Evolutionary conservation across 2,329 filamentous ascomycete species (phyloP).

Genomic region (Talaromyces sp.): DNA sequence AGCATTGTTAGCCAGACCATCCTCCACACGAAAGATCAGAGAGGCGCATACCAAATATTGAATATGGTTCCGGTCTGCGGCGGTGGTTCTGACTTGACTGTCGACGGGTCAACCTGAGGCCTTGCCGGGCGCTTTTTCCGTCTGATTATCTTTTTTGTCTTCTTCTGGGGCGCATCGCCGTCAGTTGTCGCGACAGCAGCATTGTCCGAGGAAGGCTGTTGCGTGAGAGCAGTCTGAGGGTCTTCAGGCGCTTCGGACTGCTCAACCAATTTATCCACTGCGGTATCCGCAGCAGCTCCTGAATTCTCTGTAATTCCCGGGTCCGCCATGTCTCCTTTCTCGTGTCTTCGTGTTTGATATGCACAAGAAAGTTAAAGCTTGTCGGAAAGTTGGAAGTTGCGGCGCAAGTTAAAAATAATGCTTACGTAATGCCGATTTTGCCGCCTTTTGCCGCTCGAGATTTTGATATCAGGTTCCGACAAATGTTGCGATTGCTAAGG

Average conservation of each 20-base stretch:
- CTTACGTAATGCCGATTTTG: conserved; percentile 10
- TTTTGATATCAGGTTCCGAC: conserved; percentile 5
- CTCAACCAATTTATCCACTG: conserved; percentile 39
- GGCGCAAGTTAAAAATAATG: conserved; percentile 6
- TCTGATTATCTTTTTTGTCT: conserved; percentile 86
- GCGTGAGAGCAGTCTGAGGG: conserved; percentile 12
- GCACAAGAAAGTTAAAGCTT: background rate
- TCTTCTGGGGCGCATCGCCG: conserved; percentile 40
- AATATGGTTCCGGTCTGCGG: conserved; percentile 92
- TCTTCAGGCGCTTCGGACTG: background rate
- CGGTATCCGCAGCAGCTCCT: conserved; percentile 42
- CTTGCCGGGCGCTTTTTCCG: conserved; percentile 87
- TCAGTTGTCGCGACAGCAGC: conserved; percentile 24
- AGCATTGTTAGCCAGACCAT: background rate
- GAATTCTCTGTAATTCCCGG: conserved; percentile 25
- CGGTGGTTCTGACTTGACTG: conserved; percentile 76
- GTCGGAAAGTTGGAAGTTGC: conserved; percentile 4
- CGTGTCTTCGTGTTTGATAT: background rate
- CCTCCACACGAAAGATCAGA: background rate
- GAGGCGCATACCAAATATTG: conserved; percentile 79
- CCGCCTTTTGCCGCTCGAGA: conserved; percentile 4
- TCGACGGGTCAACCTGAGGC: conserved; percentile 80
- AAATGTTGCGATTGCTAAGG: background rate
- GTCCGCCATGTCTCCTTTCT: conserved; percentile 22
- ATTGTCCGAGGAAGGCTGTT: conserved; percentile 8